Base-by-base conservation (phyloP, 2,329 filamentous ascomycete genomes). In the Acrocalymma vagum region DNA sequence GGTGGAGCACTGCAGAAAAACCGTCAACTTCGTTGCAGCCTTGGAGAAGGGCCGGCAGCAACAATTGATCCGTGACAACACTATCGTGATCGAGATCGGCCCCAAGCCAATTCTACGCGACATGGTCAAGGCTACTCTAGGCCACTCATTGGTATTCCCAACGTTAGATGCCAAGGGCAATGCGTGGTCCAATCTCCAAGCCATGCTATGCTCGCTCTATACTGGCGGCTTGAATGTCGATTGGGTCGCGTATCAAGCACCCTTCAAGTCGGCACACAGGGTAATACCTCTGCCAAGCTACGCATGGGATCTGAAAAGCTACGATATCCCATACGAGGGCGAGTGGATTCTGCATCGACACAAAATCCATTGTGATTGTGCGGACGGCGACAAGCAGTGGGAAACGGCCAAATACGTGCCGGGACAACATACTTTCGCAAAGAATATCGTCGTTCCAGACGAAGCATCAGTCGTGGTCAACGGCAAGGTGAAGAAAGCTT, bases 241-340 rank as follows among this genome's bases (percentile, higher is more conserved):
- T 47, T 89, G 84, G 82, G 74, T 77, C 28, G 83, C 83, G 59
- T 85, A 42, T 23, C 70, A 77, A 38, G 47, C 57, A 2, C 67
- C 66, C 5, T 72, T 78, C 17, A 62, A 23, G 14, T 5, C 17
- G 3, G 38, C 26, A 0, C 48, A 38, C 15, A 14, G 27, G 7
- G 36, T 58, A 1, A 9, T 55, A 2, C 11, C 26, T 3, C 40
- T 60, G 0, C 55, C 84, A 2, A 39, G 60, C 2, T 72, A 72
- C 35, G 24, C 22, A 4, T 73, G 58, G 56, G 53, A 72, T 20
- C 27, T 60, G 10, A 71, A 72, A 44, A 44, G 58, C n/a, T 71
- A 69, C 54, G 72, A 69, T 69, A 58, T 71, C 2, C 51, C 60
- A 16, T 73, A 72, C 50, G 42, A 39, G 4, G 45, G 55, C 14